These are phyloP conservation scores for Verticillium isaacii DNA, from an alignment of 2,329 filamentous ascomycete species.

Conservation along the genomic window DNA sequence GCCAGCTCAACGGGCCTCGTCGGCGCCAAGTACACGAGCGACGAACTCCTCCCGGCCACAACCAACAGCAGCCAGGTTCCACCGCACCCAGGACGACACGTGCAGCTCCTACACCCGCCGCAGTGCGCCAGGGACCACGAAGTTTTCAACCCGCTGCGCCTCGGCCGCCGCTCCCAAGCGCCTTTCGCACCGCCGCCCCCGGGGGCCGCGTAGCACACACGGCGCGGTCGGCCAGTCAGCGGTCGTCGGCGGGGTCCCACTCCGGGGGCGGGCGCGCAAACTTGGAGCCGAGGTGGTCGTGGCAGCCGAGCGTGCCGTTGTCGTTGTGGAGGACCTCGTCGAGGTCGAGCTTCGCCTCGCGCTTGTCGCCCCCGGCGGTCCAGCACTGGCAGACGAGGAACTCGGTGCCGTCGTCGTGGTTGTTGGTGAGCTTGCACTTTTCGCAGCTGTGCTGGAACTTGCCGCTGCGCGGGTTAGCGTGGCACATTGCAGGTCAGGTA, in stretches of 20 bases:
- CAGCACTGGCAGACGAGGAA: not conserved
- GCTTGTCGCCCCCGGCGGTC: not conserved
- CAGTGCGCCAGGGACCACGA: too few species aligned
- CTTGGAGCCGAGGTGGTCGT: conserved; percentile 1
- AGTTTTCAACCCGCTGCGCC: too few species aligned
- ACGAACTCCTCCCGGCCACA: too few species aligned
- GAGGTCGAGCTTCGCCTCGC: not conserved
- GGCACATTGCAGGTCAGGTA: not conserved
- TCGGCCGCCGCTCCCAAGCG: too few species aligned
- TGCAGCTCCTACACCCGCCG: too few species aligned
- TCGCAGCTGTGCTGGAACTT: not conserved
- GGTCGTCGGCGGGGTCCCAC: not conserved
- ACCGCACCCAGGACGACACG: too few species aligned
- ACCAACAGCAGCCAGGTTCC: too few species aligned
- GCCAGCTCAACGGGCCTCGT: too few species aligned
- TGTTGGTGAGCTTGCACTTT: conserved; percentile 1
- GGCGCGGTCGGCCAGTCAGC: not conserved
- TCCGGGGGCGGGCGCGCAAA: not conserved
- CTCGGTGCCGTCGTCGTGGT: conserved; percentile 1
- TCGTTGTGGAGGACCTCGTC: conserved; percentile 2
- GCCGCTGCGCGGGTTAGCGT: not conserved
- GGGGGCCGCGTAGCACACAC: too few species aligned
- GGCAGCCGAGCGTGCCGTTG: not conserved
- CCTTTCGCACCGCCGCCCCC: too few species aligned
- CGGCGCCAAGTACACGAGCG: too few species aligned